Evolutionary conservation across 441 rosid species (phyloP), one percentile per base, ranked within the genome.

Genomic region (Corymbia calophylla): DNA sequence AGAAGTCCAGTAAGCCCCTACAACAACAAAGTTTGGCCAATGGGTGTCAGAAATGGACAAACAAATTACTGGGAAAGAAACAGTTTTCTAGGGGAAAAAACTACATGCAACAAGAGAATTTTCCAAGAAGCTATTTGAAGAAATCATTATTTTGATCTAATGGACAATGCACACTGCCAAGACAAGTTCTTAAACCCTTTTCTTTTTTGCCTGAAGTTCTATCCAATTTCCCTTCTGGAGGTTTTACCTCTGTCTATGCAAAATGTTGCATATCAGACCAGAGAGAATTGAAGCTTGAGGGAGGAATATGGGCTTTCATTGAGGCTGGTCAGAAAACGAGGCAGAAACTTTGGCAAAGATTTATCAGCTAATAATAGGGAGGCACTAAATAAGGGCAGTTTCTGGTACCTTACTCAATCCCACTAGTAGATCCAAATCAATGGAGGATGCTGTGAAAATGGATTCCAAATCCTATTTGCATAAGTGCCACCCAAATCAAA

Each of bases 1-100:
- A 98, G 99, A 87, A 98, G 97, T 89, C 99, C 99, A 64, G 99
- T 97, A 56, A 98, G 97, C 56, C 99, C 99, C 99, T 98, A 84
- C 70, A 88, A 29, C 87, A 14, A 55, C 32, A 62, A 77, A 44
- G 84, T 77, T 77, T 23, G 84, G 49, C n/a, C 84, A 77, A 44
- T 44, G 18, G 51, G 84, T 44, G 51, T 77, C 53, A 77, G 10
- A 44, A 77, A 77, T 23, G 84, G 84, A 77, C 53, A 77, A 77
- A 23, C 17, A 77, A 39, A 23, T 21, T 77, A 77, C 17, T 13
- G 5, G 5, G n/a, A 77, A 77, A 21, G 84, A 44, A 77, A 77
- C 84, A 44, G 53, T 44, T 44, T 77, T 13, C 29, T 77, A 23
- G 27, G 53, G 84, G n/a, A 44, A 77, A 73, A 77, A 44, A 77